Base-by-base conservation (phyloP, 192 early-diverging fungal genomes). In the Coemansia sp. region DNA sequence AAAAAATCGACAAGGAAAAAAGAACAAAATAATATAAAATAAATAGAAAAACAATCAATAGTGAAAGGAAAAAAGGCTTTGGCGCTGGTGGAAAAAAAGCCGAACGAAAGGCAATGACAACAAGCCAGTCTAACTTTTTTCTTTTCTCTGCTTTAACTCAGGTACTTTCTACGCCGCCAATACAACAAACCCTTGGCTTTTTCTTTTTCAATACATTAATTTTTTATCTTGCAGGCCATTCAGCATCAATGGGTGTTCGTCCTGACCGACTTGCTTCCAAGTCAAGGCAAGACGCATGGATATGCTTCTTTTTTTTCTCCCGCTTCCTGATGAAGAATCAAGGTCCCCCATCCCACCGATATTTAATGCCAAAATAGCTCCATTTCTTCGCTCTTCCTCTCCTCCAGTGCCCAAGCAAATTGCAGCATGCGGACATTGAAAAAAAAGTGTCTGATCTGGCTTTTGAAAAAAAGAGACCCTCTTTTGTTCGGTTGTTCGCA, bases 41-140 rank as follows among this genome's bases (percentile, higher is more conserved):
- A 41, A 59, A 41, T 40, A 59, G 12, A 39, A 40, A 59, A 41
- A 59, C 19, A 57, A 57, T 26, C 55, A 22, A 57, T 19, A 57
- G 48, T 49, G 48, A 42, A 61, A 61, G 41, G 22, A 43, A 21
- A 40, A 19, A 16, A 41, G 19, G 19, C 32, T 18, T 13, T 26
- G 15, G 19, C 7, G 32, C 4, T 32, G 32, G 15, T 56, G 54
- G 21, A 8, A 59, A 59, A 18, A n/a, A 52, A 13, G 8, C 26
- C 21, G 54, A 21, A 37, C 21, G 36, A 56, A 56, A 12, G 21
- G 10, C 26, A 26, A 26, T 3, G 26, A 26, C 26, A 26, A 26
- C 26, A 26, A 26, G 26, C 26, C 26, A 26, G 26, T 26, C 3
- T 26, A 26, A 26, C 26, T 26, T 26, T 26, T 26, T 26, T 26